phyloP scores from a whole-genome alignment of 1,284 basidiomycete genomes.

The Kwoniella shivajii region DNA sequence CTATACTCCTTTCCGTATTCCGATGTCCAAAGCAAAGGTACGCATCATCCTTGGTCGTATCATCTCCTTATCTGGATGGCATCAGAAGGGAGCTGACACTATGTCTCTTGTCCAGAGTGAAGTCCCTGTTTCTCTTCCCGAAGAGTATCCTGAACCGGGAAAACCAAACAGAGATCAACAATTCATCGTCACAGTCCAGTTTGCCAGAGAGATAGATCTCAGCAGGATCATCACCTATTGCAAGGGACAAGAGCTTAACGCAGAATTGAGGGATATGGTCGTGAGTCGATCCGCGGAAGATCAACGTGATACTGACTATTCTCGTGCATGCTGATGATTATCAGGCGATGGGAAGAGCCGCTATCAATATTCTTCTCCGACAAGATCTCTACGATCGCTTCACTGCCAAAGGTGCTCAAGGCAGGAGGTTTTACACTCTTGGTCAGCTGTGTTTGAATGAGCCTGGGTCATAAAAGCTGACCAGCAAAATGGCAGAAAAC shows the following conservation, averaged over 20 bases:
- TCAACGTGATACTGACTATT: conserved; percentile 6
- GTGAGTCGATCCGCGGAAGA: not conserved
- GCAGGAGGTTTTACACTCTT: conserved; percentile 33
- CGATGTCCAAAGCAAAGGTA: conserved; percentile 27
- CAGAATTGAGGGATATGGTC: conserved; percentile 17
- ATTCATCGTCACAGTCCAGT: conserved; percentile 33
- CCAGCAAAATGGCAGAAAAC: conserved; percentile 27
- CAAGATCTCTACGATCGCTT: conserved; percentile 28
- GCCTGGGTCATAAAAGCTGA: conserved; percentile 15
- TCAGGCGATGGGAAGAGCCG: conserved; percentile 12
- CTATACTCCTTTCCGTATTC: conserved; percentile 39
- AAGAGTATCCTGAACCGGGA: conserved; percentile 29
- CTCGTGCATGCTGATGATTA: conserved; percentile 23
- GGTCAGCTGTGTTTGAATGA: conserved; percentile 27
- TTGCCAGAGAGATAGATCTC: conserved; percentile 28
- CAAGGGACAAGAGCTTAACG: conserved; percentile 15
- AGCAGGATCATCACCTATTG: conserved; percentile 29
- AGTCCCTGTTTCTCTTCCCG: conserved; percentile 19
- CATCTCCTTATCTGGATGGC: no score
- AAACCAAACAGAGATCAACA: conserved; percentile 21
- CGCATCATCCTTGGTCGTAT: no score
- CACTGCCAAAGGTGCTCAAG: conserved; percentile 33
- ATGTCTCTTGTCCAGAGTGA: no score
- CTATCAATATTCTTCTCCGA: conserved; percentile 34
- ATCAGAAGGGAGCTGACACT: no score